Percentiles rank a stretch among this genome's conserved stretches.
Conservation (phyloP, 805 yeast genomes). For the Wickerhamiella nectarea region DNA sequence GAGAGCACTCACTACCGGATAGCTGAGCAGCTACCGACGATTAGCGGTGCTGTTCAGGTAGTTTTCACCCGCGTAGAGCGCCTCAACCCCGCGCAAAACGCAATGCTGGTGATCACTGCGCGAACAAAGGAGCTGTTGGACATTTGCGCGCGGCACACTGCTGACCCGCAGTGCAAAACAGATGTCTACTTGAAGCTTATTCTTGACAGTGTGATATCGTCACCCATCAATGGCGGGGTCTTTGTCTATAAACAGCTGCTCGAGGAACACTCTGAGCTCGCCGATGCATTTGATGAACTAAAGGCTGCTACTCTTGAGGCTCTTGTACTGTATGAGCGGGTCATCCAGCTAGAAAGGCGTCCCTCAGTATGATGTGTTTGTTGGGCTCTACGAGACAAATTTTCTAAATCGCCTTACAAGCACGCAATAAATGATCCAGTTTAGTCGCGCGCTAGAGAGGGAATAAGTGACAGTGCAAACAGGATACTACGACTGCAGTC, state of each 20-base stretch:
- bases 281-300: neutral
- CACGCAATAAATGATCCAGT: too few species aligned
- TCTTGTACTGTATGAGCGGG: neutral
- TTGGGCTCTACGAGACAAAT: neutral
- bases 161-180: neutral
- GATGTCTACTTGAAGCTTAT: constrained; percentile 2
- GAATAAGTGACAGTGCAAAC: too few species aligned
- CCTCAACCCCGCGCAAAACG: constrained; percentile 1
- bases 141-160: neutral
- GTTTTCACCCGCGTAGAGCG: neutral
- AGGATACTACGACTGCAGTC: too few species aligned
- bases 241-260: neutral
- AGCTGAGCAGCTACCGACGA: constrained; percentile 1
- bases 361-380: constrained; percentile 6
- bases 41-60: neutral
- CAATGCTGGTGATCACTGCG: neutral
- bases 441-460: too few species aligned
- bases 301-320: neutral
- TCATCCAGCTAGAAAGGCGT: neutral
- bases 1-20: neutral
- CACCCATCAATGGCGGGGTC: constrained; percentile 5
- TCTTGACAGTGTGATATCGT: neutral
- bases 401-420: too few species aligned
- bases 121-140: neutral
- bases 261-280: neutral